Evolutionary conservation across 2,329 filamentous ascomycete genomes (phyloP).

Genomic region (Aspergillus sp.): DNA sequence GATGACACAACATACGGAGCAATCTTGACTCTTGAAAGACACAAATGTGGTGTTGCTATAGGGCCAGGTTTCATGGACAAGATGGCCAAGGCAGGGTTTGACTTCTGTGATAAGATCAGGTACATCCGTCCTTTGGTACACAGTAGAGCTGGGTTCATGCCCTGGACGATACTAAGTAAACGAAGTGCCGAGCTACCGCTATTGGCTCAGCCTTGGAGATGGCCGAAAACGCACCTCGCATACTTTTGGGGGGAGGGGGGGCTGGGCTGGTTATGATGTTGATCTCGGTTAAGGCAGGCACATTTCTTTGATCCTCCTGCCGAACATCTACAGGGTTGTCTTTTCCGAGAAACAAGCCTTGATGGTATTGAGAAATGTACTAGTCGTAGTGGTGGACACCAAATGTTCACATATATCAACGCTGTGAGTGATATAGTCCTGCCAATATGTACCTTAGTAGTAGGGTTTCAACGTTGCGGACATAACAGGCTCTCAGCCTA

Average conservation of each 20-base stretch:
- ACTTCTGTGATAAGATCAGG: background rate
- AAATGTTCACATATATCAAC: background rate
- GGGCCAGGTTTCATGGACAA: background rate
- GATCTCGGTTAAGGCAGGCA: background rate
- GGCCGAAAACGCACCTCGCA: no score
- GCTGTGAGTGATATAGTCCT: background rate
- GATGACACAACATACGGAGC: background rate
- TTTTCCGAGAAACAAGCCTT: background rate
- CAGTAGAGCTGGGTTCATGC: background rate
- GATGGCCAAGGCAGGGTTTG: background rate
- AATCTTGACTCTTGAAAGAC: background rate
- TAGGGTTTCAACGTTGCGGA: background rate
- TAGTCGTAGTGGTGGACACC: background rate
- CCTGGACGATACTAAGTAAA: background rate
- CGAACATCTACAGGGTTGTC: background rate
- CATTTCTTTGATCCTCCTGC: background rate
- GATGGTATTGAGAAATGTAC: background rate
- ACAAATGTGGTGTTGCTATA: background rate
- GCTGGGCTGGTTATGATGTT: background rate
- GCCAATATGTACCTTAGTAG: background rate
- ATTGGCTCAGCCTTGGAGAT: background rate
- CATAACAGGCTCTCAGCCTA: background rate
- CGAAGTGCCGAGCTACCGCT: background rate
- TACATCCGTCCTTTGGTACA: no score
- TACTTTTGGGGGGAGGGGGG: no score